Evolutionary conservation across 2,329 filamentous ascomycete genomes (phyloP).

Genomic region (Fusarium poae): DNA sequence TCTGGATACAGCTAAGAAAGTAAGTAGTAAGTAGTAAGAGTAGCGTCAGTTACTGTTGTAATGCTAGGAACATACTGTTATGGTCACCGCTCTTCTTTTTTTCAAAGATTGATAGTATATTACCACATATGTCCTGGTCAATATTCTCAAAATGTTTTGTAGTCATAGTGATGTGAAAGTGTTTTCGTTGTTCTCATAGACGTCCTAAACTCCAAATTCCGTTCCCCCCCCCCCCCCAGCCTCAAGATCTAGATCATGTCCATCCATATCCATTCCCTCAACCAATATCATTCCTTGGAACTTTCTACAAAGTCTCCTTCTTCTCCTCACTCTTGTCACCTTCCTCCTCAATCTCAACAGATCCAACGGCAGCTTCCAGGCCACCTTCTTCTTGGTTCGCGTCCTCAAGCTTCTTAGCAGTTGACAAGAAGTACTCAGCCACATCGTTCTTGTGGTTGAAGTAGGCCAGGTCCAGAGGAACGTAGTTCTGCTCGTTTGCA

Average conservation of each 20-base stretch:
- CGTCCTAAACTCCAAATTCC: slow-evolving; percentile 21
- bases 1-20: background rate
- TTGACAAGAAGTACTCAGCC: slow-evolving; percentile 70
- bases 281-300: no score
- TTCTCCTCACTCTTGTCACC: slow-evolving; percentile 46
- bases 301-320: slow-evolving; percentile 29
- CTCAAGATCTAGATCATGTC: background rate
- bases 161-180: background rate
- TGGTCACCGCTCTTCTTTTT: no score
- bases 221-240: background rate
- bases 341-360: slow-evolving; percentile 56
- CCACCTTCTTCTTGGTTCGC: slow-evolving; percentile 61
- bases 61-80: no score
- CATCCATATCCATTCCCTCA: background rate
- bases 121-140: background rate
- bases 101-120: no score
- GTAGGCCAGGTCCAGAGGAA: slow-evolving; percentile 80
- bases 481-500: slow-evolving; percentile 86
- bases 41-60: no score
- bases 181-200: slow-evolving; percentile 28
- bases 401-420: slow-evolving; percentile 62
- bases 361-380: slow-evolving; percentile 56
- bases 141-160: no score
- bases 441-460: slow-evolving; percentile 76
- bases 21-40: no score